phyloP scores from a whole-genome alignment of 2,329 filamentous ascomycete species.

The Ophiostoma novo-ulmi region DNA sequence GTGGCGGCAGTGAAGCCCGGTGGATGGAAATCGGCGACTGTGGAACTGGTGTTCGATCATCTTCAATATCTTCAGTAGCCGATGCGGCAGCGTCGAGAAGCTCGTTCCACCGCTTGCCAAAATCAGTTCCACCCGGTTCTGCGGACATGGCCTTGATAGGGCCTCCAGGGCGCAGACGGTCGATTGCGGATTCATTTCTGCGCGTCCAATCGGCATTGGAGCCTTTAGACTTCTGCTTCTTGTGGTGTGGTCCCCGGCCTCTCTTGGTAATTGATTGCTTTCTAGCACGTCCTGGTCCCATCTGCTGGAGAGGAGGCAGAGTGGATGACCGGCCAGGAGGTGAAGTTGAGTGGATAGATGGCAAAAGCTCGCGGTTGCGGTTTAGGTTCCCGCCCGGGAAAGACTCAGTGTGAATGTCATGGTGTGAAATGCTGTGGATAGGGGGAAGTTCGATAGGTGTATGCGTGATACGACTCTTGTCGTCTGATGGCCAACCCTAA shows the following conservation, averaged over 20 bases:
- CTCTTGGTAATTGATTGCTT: slow-evolving; percentile 84
- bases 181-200: slow-evolving; percentile 44
- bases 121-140: slow-evolving; percentile 64
- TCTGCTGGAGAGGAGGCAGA: slow-evolving; percentile 72
- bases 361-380: slow-evolving; percentile 68
- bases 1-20: slow-evolving; percentile 57
- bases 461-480: slow-evolving; percentile 58
- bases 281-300: slow-evolving; percentile 66
- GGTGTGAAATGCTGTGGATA: slow-evolving; percentile 50
- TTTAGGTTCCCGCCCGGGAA: slow-evolving; percentile 57
- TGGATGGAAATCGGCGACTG: slow-evolving; percentile 61
- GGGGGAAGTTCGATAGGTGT: slow-evolving; percentile 69
- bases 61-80: slow-evolving; percentile 84
- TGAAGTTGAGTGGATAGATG: slow-evolving; percentile 75
- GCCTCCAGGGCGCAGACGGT: slow-evolving; percentile 59
- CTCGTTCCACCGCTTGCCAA: slow-evolving; percentile 93
- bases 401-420: slow-evolving; percentile 67
- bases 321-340: slow-evolving; percentile 85
- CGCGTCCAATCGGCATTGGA: slow-evolving; percentile 64
- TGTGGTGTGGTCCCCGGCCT: slow-evolving; percentile 69
- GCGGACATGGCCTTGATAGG: slow-evolving; percentile 80
- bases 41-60: slow-evolving; percentile 77
- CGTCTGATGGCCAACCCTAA: slow-evolving; percentile 69
- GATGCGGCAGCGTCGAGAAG: slow-evolving; percentile 89
- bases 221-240: slow-evolving; percentile 67